Conservation (phyloP, 148 eudicot genomes). For the Heliosperma pusillum region DNA sequence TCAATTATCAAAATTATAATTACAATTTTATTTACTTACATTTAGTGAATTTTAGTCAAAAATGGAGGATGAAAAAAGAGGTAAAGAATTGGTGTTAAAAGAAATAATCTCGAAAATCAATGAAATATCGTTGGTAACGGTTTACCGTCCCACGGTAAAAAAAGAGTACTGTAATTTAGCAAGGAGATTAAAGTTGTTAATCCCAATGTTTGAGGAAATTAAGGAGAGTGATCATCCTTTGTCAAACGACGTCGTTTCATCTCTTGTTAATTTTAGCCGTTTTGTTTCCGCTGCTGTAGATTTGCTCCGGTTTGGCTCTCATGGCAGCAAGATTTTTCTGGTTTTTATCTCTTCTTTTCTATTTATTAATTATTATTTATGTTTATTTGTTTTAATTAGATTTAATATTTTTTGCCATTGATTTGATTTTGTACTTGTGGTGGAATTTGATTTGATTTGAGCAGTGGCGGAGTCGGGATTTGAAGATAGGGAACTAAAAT, state of each 20-base stretch:
- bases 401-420: too few species aligned
- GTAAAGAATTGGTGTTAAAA: conserved; percentile 27
- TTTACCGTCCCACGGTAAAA: conserved; percentile 55
- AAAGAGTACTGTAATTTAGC: conserved; percentile 69
- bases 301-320: conserved; percentile 58
- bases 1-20: too few species aligned
- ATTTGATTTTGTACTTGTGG: too few species aligned
- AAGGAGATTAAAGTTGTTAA: conserved; percentile 65
- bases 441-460: too few species aligned
- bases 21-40: too few species aligned
- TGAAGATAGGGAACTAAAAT: too few species aligned
- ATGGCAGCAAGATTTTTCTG: conserved; percentile 80
- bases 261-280: conserved; percentile 16
- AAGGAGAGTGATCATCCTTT: conserved; percentile 44
- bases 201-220: conserved; percentile 85
- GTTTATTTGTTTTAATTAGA: background rate
- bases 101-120: conserved; percentile 44
- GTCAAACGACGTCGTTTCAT: conserved; percentile 34
- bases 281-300: conserved; percentile 52
- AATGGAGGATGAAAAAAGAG: conserved; percentile 51
- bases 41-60: background rate
- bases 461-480: too few species aligned
- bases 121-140: conserved; percentile 55
- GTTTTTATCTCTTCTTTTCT: conserved; percentile 29
- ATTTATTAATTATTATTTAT: background rate